Evolutionary conservation across 2,329 filamentous ascomycete genomes (phyloP), one percentile per base, ranked within the genome.

Genomic region (Bisporella sp.): DNA sequence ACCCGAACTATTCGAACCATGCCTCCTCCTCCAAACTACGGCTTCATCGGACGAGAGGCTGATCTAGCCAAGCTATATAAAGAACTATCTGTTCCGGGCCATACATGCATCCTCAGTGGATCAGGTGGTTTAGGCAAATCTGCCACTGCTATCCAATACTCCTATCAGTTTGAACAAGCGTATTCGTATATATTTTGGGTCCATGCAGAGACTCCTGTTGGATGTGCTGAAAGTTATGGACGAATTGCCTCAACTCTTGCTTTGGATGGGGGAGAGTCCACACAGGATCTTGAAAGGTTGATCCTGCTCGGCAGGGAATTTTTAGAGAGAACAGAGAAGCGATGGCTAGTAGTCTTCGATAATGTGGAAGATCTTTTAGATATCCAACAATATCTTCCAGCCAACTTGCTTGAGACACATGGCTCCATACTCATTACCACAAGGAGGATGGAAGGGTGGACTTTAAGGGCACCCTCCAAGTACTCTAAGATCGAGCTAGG

Each of bases 171-270:
- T 42, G 41, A 42, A 21, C 41, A 42, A 21, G 41, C 13, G 12
- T 42, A 42, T 52, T 32, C 54, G 54, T 59, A 57, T 49, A 57
- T 61, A 5, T 63, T 63, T 41, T 63, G 61, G 61, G 52, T 59
- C 2, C 57, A 61, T 35, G 59, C 61, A 3, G 61, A 63, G 48
- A 63, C 56, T 1, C 41, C 47, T 12, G 53, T 56, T 1, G 56
- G 53, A n/a, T 48, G 41, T 21, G 43, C 46, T 3, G 54, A 57
- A 31, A 57, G 52, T 2, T 57, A 57, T 46, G 54, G 51, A 7
- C 50, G 53, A 4, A 54, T 58, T 32, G 56, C 56, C 11, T 8
- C 49, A 28, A n/a, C 21, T 5, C 40, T 58, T 7, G 46, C 37
- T 8, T 33, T 56, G 4, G 54, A 43, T n/a, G 49, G 50, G 12